A percentile compares a stretch with the other conserved stretches of the same genome.
phyloP scores from a whole-genome alignment of 75 land plant species.

The Azolla pinnata region DNA sequence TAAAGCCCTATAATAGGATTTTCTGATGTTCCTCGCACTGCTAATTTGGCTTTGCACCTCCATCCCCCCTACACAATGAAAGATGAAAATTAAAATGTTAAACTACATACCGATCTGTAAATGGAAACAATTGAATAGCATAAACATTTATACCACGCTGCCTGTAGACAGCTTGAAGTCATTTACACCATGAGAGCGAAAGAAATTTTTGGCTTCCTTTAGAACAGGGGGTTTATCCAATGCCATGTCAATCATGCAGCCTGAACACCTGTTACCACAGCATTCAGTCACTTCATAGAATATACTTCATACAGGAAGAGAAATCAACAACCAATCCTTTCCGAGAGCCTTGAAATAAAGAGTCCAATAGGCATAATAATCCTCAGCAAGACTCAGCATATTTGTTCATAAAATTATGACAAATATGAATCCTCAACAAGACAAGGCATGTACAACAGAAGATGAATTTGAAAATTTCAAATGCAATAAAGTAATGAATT shows the following conservation, averaged over 20 bases:
- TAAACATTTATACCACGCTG: slow-evolving; percentile 34
- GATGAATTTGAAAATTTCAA: too few relatives aligned
- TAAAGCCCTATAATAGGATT: slow-evolving; percentile 79
- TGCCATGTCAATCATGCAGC: slow-evolving; percentile 61
- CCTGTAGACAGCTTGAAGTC: slow-evolving; percentile 61
- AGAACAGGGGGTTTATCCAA: slow-evolving; percentile 66
- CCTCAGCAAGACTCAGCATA: too few relatives aligned
- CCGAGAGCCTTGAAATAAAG: too few relatives aligned
- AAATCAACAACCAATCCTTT: too few relatives aligned
- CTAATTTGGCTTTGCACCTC: slow-evolving; percentile 97
- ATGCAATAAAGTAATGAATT: too few relatives aligned
- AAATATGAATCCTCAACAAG: too few relatives aligned
- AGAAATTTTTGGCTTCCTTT: slow-evolving; percentile 56
- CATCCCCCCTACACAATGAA: slow-evolving; percentile 59
- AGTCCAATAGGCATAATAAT: too few relatives aligned
- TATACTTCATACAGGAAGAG: too few relatives aligned
- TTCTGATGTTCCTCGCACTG: slow-evolving; percentile 73
- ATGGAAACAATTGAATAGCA: neutral
- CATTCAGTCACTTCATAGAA: neutral
- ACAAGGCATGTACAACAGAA: too few relatives aligned
- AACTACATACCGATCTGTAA: neutral
- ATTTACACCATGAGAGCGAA: slow-evolving; percentile 42
- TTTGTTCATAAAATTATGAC: too few relatives aligned
- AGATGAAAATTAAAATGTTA: slow-evolving; percentile 2
- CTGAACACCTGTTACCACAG: slow-evolving; percentile 59